Conservation (phyloP, 2,329 filamentous ascomycete species). For the Metarhizium album region DNA sequence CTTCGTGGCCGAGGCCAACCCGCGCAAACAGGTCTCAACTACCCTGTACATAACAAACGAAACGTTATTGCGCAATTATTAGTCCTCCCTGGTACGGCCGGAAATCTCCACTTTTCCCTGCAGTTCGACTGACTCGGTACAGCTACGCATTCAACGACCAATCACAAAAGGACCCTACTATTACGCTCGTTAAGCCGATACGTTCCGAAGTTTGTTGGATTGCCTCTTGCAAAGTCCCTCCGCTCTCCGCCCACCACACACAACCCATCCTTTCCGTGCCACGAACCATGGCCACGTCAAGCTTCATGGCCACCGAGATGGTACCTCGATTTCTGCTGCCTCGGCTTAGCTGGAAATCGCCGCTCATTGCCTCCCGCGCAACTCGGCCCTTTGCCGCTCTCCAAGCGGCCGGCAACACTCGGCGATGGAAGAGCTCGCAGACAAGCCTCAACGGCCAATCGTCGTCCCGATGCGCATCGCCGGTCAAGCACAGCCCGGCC, state of each 20-base stretch:
- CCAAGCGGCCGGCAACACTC: conserved; percentile 7
- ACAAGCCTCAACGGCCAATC: background rate
- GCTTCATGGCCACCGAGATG: conserved; percentile 23
- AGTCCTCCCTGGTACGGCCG: no score
- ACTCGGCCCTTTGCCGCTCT: conserved; percentile 12
- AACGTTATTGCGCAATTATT: no score
- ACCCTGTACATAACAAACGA: no score
- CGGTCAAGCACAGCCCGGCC: conserved; percentile 11
- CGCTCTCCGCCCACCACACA: background rate
- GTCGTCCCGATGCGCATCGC: conserved; percentile 5
- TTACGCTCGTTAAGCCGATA: conserved; percentile 7
- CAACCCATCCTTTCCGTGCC: background rate
- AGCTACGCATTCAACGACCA: no score
- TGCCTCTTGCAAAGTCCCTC: background rate
- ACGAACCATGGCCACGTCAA: conserved; percentile 17
- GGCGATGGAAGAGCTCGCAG: conserved; percentile 2
- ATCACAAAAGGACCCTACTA: conserved; percentile 7
- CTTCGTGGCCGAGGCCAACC: no score
- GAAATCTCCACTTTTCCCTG: no score
- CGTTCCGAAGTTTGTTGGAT: background rate
- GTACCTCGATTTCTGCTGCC: conserved; percentile 45
- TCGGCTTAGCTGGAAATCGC: conserved; percentile 40
- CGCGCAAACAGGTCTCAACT: no score
- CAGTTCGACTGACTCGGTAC: no score
- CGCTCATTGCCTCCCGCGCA: conserved; percentile 14